Evolutionary conservation across 2,329 filamentous ascomycete genomes (phyloP), one percentile per base, ranked within the genome.

Genomic region (Fusarium nisikadoi): DNA sequence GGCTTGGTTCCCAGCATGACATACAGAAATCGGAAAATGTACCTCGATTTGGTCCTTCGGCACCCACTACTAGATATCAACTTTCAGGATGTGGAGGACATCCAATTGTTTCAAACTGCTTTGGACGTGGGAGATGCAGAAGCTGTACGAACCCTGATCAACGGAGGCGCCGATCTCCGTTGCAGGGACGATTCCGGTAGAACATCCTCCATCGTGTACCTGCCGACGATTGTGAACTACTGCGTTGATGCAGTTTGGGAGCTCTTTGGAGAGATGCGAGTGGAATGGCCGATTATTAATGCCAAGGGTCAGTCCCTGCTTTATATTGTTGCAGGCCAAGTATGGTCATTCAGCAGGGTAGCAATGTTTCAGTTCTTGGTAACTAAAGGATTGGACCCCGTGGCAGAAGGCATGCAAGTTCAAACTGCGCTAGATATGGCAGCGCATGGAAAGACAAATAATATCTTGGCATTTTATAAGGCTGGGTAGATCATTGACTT

Each of bases 1-100:
- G n/a, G 16, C 3, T 0, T 11, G 19, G 1, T 0, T 2, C 47
- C 12, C 3, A 25, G 2, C 8, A 20, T 1, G 11, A 1, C 0
- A 0, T 13, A 14, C 4, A 19, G 29, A 0, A 14, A 23, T 8
- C 31, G 47, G 31, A 36, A 25, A 25, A 0, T 6, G 16, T 36
- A 20, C 9, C 47, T 50, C 4, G 47, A 50, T 8, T 25, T 25
- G 6, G 20, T 35, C 5, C 47, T 50, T 25, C 16, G n/a, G 4
- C 47, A 25, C n/a, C 47, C 47, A 16, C n/a, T 50, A 14, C n/a
- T 36, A 4, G 12, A 35, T 20, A 11, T 50, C 16, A 36, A 50
- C 35, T 11, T 50, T 19, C 47, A 25, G 20, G 3, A 25, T 36
- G 9, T n/a, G 12, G 20, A 19, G 0, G 29, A 2, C 27, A 33